Percentiles rank a stretch among this genome's conserved stretches.
Conservation (phyloP, 306 rosid species). For the Pterocarpus macrocarpus region DNA sequence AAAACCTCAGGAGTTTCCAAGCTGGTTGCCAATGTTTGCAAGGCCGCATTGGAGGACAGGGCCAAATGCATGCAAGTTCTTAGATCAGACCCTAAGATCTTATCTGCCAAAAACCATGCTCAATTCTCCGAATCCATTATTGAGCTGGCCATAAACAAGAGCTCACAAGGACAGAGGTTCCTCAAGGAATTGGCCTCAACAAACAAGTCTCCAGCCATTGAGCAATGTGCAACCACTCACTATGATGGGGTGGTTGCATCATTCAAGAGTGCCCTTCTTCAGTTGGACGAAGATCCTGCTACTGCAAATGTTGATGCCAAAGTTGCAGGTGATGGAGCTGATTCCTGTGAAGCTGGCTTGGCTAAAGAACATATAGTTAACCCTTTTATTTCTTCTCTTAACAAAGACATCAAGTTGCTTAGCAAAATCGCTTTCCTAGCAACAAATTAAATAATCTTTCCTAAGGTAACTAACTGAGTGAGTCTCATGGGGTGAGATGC, state of each 20-base stretch:
- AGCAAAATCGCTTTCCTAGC: background rate
- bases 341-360: background rate
- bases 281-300: slow-evolving; percentile 26
- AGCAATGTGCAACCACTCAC: slow-evolving; percentile 10
- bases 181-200: background rate
- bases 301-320: slow-evolving; percentile 48
- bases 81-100: background rate
- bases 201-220: background rate
- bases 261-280: slow-evolving; percentile 2
- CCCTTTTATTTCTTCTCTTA: slow-evolving; percentile 24
- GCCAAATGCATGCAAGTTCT: background rate
- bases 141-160: background rate
- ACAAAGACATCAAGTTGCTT: background rate
- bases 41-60: background rate
- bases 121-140: slow-evolving; percentile 19
- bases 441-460: background rate
- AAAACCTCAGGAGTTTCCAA: too few relatives aligned
- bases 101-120: background rate
- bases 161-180: background rate
- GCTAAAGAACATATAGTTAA: background rate
- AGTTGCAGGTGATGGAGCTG: slow-evolving; percentile 31
- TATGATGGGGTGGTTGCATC: slow-evolving; percentile 15
- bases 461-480: too few relatives aligned
- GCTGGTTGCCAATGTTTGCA: slow-evolving; percentile 34
- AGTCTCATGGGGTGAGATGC: too few relatives aligned